phyloP scores from a whole-genome alignment of 371 early-diverging fungal species.

The Haplosporangium sp. region DNA sequence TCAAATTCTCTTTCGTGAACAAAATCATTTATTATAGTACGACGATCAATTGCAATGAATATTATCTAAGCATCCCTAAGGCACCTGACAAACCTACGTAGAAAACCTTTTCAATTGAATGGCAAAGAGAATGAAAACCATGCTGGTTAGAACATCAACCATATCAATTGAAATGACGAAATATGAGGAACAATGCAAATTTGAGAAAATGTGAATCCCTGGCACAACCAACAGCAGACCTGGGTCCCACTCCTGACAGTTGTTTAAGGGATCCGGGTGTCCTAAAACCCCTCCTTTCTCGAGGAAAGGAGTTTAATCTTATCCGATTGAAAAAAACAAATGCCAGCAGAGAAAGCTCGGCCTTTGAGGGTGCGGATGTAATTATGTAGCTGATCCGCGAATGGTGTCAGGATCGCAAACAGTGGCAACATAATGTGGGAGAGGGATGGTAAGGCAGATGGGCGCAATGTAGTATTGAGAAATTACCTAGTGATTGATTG shows the following conservation, averaged over 20 bases:
- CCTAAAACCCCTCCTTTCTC: slow-evolving; percentile 55
- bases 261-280: slow-evolving; percentile 55
- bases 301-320: slow-evolving; percentile 47
- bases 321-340: slow-evolving; percentile 55
- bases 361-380: slow-evolving; percentile 57
- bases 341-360: slow-evolving; percentile 54
- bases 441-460: too few relatives aligned
- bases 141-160: too few relatives aligned
- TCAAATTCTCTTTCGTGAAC: too few relatives aligned
- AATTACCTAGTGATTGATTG: too few relatives aligned
- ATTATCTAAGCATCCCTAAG: too few relatives aligned
- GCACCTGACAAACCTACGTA: too few relatives aligned
- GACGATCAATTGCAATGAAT: too few relatives aligned
- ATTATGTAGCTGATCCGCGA: background rate
- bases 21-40: too few relatives aligned
- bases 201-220: slow-evolving; percentile 42
- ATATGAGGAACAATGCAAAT: slow-evolving; percentile 7
- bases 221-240: slow-evolving; percentile 53
- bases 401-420: background rate
- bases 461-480: too few relatives aligned
- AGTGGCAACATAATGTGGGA: too few relatives aligned
- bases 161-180: background rate
- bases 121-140: too few relatives aligned
- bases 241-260: slow-evolving; percentile 53
- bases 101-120: too few relatives aligned